Evolutionary conservation across 192 early-diverging fungal genomes (phyloP), one percentile per base, ranked within the genome.

Genomic region (Umbelopsis ramanniana): DNA sequence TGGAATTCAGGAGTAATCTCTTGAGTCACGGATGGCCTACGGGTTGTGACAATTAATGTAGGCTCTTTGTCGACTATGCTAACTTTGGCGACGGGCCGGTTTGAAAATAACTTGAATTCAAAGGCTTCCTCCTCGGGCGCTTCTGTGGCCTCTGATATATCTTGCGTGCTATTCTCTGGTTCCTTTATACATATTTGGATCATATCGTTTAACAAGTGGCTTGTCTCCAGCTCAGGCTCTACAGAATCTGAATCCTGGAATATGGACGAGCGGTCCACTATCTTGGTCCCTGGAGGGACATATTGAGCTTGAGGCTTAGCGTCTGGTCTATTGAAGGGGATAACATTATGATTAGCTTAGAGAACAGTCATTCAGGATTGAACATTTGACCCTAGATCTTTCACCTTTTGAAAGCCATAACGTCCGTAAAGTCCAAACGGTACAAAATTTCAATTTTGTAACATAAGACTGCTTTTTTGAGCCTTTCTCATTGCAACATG

Each of bases 31-130:
- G 57, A 63, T 37, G 57, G 33, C 33, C 24, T 29, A 3, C 57
- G 57, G 0, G 24, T 12, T 17, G 57, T 37, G 26, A 67, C 54
- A 35, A 72, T 70, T 5, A 21, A 14, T 7, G 35, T 53, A 22
- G 72, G 67, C 12, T 60, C 69, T 10, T 23, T 29, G 15, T 55
- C 70, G n/a, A 68, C 22, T n/a, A 79, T 70, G 21, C 33, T 63
- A 1, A 79, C 70, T 52, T 72, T 67, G n/a, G 72, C 29, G 17
- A 79, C 69, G 2, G 72, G 46, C 26, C 52, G 33, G 14, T 53
- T 70, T 8, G 77, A 71, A 21, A 79, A 79, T 12, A 79, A 21
- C 37, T 38, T 43, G 38, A 79, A 79, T 21, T 52, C 54, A 24
- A 74, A 74, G 3, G 17, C 69, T 12, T 69, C 68, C 15, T 46